Evolutionary conservation across 495 filamentous ascomycete genomes (phyloP).

Genomic region (Lichenothelia convexa): DNA sequence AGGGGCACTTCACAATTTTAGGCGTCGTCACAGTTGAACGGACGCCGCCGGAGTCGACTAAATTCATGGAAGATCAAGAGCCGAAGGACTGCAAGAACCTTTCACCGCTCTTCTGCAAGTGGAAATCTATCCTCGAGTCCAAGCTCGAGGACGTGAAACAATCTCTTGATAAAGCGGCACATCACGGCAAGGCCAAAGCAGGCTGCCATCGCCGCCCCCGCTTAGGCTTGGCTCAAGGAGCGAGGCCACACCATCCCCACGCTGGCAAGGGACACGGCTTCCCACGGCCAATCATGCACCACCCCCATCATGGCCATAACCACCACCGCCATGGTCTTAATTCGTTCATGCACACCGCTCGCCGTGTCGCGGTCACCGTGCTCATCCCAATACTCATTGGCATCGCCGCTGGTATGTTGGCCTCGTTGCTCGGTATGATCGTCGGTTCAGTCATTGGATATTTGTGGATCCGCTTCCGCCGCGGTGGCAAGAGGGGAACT

Average conservation of each 20-base stretch:
- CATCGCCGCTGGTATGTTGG: constrained; percentile 13
- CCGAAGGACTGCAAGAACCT: not conserved
- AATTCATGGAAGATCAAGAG: too few species aligned
- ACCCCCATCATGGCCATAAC: constrained; percentile 1
- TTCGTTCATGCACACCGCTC: constrained; percentile 10
- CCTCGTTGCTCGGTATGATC: constrained; percentile 15
- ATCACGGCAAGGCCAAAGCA: constrained; percentile 7
- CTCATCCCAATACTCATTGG: constrained; percentile 15
- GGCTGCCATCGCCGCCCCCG: constrained; percentile 9
- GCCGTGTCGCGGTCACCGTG: constrained; percentile 2
- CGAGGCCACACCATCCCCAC: constrained; percentile 6
- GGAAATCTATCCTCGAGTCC: not conserved
- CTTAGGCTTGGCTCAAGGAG: constrained; percentile 1
- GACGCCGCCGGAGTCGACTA: too few species aligned
- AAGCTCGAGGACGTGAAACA: not conserved
- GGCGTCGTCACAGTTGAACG: not conserved
- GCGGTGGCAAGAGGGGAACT: constrained; percentile 2
- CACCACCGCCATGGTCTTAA: constrained; percentile 1
- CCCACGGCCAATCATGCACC: constrained; percentile 6
- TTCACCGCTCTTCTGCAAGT: constrained; percentile 2
- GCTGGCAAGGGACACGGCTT: constrained; percentile 8
- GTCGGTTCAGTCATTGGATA: constrained; percentile 12
- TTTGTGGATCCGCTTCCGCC: constrained; percentile 10
- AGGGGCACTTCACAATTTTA: not conserved
- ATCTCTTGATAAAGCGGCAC: not conserved